Evolutionary conservation across 495 filamentous ascomycete genomes (phyloP).

Genomic region (Trichoderma virens): DNA sequence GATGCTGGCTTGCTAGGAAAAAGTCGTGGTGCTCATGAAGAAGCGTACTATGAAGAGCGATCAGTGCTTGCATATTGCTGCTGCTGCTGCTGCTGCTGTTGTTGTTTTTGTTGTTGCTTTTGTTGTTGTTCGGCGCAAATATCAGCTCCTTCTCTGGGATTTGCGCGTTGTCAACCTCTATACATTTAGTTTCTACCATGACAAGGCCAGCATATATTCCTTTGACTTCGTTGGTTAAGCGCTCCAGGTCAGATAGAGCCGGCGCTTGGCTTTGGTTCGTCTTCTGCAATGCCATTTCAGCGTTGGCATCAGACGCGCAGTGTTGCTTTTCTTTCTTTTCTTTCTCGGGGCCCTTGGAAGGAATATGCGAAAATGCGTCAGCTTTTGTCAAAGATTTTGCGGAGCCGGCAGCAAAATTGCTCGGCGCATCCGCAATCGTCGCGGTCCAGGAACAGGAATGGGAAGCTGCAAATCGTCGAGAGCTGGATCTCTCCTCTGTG

Average conservation of each 20-base stretch:
- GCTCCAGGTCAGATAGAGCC: neutral
- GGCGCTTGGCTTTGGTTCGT: neutral
- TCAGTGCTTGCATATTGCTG: neutral
- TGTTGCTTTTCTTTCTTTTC: neutral
- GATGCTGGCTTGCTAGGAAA: slow-evolving; percentile 67
- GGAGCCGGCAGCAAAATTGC: neutral
- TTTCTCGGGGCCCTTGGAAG: neutral
- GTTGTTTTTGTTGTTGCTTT: too few species aligned
- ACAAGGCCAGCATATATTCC: slow-evolving; percentile 69
- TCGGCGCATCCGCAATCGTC: neutral
- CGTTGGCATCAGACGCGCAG: neutral
- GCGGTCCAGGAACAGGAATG: neutral
- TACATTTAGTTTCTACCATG: slow-evolving; percentile 74
- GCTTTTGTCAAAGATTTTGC: neutral
- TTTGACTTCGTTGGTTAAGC: slow-evolving; percentile 43
- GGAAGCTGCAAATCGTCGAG: neutral
- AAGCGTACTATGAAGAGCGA: slow-evolving; percentile 45
- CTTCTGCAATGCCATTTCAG: neutral
- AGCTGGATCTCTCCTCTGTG: neutral
- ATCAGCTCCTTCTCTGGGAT: slow-evolving; percentile 28
- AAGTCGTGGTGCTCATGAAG: slow-evolving; percentile 67
- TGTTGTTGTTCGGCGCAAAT: neutral
- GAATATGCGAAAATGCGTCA: neutral
- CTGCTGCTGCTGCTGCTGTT: too few species aligned
- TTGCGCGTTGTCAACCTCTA: slow-evolving; percentile 60